A percentile compares a stretch with the other conserved stretches of the same genome.
These are phyloP conservation scores for Euphorbia lathyris DNA, from an alignment of 345 rosid genomes.

Conservation along the genomic window DNA sequence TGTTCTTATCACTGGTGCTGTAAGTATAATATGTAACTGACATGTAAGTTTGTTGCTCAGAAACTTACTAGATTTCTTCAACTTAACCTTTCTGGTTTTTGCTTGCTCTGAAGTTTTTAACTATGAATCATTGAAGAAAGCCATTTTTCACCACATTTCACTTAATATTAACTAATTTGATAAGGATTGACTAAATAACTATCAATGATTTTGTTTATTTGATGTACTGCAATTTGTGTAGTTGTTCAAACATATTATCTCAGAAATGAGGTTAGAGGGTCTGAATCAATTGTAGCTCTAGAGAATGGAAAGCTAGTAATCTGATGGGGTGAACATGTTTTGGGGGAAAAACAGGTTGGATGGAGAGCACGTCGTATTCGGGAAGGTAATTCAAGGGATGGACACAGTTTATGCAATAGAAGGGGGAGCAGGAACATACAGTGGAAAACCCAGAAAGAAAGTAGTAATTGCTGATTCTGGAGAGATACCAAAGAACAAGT, in stretches of 20 bases:
- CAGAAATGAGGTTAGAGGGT: neutral
- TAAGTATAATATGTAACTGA: neutral
- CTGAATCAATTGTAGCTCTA: neutral
- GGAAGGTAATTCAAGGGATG: constrained; percentile 94
- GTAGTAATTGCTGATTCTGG: constrained; percentile 78
- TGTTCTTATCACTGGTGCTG: neutral
- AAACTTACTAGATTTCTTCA: neutral
- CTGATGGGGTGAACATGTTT: neutral
- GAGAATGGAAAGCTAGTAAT: neutral
- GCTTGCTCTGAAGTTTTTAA: neutral
- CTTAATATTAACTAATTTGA: neutral
- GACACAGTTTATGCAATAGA: constrained; percentile 79
- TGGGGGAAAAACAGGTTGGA: constrained; percentile 58
- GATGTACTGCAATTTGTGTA: neutral
- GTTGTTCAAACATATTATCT: neutral
- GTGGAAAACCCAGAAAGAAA: constrained; percentile 87
- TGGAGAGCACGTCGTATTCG: constrained; percentile 92
- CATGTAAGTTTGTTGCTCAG: neutral
- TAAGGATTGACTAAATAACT: neutral
- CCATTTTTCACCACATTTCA: neutral
- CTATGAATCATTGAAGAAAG: neutral
- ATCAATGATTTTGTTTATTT: neutral
- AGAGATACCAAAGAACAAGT: constrained; percentile 78
- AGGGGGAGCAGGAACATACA: constrained; percentile 98
- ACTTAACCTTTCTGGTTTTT: neutral